Percentiles rank a stretch among this genome's conserved stretches.
phyloP scores from a whole-genome alignment of 371 early-diverging fungal species.

The Mortierella sp. region DNA sequence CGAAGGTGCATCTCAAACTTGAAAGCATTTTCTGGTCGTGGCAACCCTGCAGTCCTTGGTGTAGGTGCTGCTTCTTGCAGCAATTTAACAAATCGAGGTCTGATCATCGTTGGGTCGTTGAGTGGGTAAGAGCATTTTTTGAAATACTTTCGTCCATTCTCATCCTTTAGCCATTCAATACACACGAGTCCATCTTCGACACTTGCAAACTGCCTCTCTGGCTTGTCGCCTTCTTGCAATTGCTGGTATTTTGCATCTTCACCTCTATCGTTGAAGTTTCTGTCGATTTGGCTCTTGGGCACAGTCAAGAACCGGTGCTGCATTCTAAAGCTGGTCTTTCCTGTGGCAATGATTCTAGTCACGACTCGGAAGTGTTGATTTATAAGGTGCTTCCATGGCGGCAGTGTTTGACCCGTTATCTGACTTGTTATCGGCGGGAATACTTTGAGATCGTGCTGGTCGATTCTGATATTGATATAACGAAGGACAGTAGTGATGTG shows the following conservation, averaged over 20 bases:
- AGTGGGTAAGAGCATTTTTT: slow-evolving; percentile 3
- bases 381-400: slow-evolving; percentile 4
- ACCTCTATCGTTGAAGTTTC: slow-evolving; percentile 36
- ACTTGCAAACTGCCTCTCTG: slow-evolving; percentile 26
- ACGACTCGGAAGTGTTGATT: slow-evolving; percentile 16
- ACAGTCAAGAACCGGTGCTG: slow-evolving; percentile 35
- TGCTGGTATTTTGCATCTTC: slow-evolving; percentile 19
- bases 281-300: slow-evolving; percentile 22
- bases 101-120: neutral
- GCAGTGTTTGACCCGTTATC: neutral
- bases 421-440: neutral
- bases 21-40: slow-evolving; percentile 38
- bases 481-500: neutral
- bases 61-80: neutral
- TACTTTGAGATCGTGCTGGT: slow-evolving; percentile 9
- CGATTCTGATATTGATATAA: neutral
- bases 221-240: slow-evolving; percentile 19
- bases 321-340: slow-evolving; percentile 24
- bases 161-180: slow-evolving; percentile 21
- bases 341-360: slow-evolving; percentile 16
- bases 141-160: slow-evolving; percentile 27
- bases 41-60: neutral
- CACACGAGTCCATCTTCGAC: slow-evolving; percentile 23
- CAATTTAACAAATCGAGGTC: slow-evolving; percentile 7
- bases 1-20: slow-evolving; percentile 18